Evolutionary conservation across 495 filamentous ascomycete genomes (phyloP).

Genomic region (Pyrenopolyporus hunteri): DNA sequence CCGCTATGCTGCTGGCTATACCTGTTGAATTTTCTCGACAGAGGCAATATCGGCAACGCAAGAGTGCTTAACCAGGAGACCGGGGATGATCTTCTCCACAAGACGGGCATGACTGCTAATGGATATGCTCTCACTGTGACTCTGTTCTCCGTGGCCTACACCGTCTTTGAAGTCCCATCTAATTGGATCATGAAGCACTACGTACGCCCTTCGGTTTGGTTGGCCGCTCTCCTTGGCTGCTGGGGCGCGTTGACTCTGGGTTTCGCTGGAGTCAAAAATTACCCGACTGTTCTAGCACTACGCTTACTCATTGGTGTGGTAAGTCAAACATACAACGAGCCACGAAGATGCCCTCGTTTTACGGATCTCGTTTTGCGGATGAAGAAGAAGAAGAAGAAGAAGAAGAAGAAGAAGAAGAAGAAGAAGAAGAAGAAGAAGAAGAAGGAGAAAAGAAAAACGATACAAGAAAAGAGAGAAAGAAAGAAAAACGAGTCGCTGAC

Average conservation of each 20-base stretch:
- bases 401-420: too few relatives aligned
- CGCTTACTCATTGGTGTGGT: constrained; percentile 36
- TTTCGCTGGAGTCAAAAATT: constrained; percentile 32
- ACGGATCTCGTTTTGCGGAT: too few relatives aligned
- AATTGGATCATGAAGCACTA: constrained; percentile 38
- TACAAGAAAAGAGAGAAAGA: too few relatives aligned
- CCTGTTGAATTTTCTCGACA: constrained; percentile 82
- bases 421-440: too few relatives aligned
- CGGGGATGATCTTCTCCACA: constrained; percentile 27
- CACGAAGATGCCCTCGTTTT: not conserved
- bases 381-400: too few relatives aligned
- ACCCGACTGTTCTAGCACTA: constrained; percentile 29
- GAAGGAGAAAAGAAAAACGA: too few relatives aligned
- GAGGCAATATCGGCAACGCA: constrained; percentile 85
- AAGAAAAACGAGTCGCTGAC: constrained; percentile 16
- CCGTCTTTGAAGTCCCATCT: constrained; percentile 31
- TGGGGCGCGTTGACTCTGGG: constrained; percentile 37
- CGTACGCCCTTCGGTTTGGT: constrained; percentile 27
- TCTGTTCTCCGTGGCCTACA: constrained; percentile 72
- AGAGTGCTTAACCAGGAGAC: constrained; percentile 58
- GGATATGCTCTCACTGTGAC: constrained; percentile 56
- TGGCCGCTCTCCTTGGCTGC: constrained; percentile 25
- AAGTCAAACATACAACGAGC: constrained; percentile 2
- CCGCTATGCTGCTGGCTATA: constrained; percentile 68
- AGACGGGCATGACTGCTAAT: constrained; percentile 25